These are phyloP conservation scores for Pyrenophora seminiperda DNA, from an alignment of 2,329 filamentous ascomycete genomes.

Conservation along the genomic window DNA sequence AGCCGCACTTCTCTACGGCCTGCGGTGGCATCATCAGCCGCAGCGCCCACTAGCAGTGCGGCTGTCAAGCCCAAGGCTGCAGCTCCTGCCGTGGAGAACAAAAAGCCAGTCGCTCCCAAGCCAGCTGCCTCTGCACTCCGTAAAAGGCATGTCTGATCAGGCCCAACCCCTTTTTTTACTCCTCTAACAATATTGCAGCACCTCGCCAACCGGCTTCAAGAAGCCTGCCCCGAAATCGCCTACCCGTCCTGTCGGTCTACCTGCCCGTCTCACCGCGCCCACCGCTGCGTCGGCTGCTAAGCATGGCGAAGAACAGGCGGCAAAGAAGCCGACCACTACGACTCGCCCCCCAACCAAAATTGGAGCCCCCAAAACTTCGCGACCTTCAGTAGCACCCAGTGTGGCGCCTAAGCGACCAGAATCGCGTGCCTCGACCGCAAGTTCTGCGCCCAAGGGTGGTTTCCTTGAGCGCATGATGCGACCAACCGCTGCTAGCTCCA, in stretches of 20 bases:
- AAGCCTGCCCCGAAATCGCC: constrained; percentile 61
- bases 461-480: constrained; percentile 85
- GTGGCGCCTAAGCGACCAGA: constrained; percentile 56
- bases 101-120: constrained; percentile 25
- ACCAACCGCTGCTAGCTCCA: constrained; percentile 71
- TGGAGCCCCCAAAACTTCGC: constrained; percentile 37
- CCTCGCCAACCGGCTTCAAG: constrained; percentile 40
- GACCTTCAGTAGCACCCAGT: constrained; percentile 45
- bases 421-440: constrained; percentile 56
- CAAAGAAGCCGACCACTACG: constrained; percentile 47
- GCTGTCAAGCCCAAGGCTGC: constrained; percentile 18
- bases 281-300: constrained; percentile 73
- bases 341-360: constrained; percentile 38
- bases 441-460: constrained; percentile 66
- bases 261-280: constrained; percentile 69
- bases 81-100: constrained; percentile 8
- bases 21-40: constrained; percentile 27
- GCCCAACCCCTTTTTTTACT: not conserved
- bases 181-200: constrained; percentile 18
- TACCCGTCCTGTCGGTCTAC: constrained; percentile 69
- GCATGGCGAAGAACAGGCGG: constrained; percentile 50
- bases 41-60: constrained; percentile 31
- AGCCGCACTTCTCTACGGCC: constrained; percentile 37
- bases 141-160: constrained; percentile 17
- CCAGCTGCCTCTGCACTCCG: constrained; percentile 14